Percentiles rank a stretch among this genome's conserved stretches.
phyloP scores from a whole-genome alignment of 345 rosid species.

The Erysimum cheiranthoides region DNA sequence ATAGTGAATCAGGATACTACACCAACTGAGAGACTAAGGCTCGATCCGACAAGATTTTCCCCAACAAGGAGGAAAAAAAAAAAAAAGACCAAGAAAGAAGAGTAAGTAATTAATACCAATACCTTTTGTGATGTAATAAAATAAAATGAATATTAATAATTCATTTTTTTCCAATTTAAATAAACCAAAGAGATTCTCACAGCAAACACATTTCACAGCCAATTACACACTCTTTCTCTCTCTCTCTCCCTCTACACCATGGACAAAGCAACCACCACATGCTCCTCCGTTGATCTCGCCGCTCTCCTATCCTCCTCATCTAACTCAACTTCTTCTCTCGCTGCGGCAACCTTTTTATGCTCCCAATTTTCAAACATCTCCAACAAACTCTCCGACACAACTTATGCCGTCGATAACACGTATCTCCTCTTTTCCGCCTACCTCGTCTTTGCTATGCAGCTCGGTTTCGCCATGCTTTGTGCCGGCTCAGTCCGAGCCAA shows the following conservation, averaged over 20 bases:
- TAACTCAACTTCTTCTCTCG: constrained; percentile 29
- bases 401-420: constrained; percentile 65
- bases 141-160: neutral
- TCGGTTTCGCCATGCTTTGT: constrained; percentile 88
- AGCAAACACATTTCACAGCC: neutral
- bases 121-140: neutral
- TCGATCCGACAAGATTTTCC: too few relatives aligned
- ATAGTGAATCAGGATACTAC: too few relatives aligned
- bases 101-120: neutral
- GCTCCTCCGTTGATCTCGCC: constrained; percentile 54
- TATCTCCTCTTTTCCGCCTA: constrained; percentile 86
- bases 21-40: too few relatives aligned
- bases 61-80: too few relatives aligned
- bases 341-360: constrained; percentile 61
- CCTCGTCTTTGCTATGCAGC: constrained; percentile 82
- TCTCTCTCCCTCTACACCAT: constrained; percentile 14
- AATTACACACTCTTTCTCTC: neutral
- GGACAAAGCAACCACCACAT: constrained; percentile 38
- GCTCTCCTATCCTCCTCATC: constrained; percentile 40
- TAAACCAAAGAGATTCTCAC: neutral
- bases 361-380: constrained; percentile 49
- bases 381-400: constrained; percentile 51
- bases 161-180: neutral
- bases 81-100: too few relatives aligned
- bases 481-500: constrained; percentile 83